A percentile compares a stretch with the other conserved stretches of the same genome.
Evolutionary conservation across 78 protist genomes (phyloP).

Genomic region (Tieghemostelium lacteum): DNA sequence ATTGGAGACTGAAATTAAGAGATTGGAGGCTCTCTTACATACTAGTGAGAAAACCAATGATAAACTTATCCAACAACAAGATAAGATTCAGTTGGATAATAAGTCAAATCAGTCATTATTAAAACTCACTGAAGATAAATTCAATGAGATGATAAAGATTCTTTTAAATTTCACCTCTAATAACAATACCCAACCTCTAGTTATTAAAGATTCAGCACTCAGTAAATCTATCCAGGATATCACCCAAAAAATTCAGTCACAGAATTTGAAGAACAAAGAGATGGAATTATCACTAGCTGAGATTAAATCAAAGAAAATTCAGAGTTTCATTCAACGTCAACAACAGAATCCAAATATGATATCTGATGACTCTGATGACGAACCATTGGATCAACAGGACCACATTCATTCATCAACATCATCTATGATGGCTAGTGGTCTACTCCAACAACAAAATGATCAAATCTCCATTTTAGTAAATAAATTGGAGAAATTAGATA

Average conservation of each 20-base stretch:
- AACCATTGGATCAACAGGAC: not conserved
- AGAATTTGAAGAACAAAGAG: constrained; percentile 28
- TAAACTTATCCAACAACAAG: constrained; percentile 1
- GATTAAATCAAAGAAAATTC: constrained; percentile 2
- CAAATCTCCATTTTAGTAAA: constrained; percentile 42
- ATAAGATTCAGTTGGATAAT: not conserved
- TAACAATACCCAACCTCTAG: constrained; percentile 22
- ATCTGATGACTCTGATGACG: not conserved
- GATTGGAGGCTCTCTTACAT: constrained; percentile 1
- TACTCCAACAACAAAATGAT: constrained; percentile 28
- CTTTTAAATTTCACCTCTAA: constrained; percentile 7
- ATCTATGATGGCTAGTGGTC: not conserved
- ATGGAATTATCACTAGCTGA: constrained; percentile 31
- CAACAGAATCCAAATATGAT: not conserved
- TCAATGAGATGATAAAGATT: not conserved
- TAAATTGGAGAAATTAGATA: constrained; percentile 81
- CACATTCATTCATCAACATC: not conserved
- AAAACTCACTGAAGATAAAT: not conserved
- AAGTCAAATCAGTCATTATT: not conserved
- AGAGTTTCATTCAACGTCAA: constrained; percentile 3
- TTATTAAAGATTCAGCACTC: not conserved
- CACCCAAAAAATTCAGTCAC: constrained; percentile 17
- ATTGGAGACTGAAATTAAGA: constrained; percentile 29
- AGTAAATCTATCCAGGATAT: constrained; percentile 23
- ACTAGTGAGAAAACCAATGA: not conserved